Conservation (phyloP, 768 basidiomycete species). For the Russula ochroleuca region DNA sequence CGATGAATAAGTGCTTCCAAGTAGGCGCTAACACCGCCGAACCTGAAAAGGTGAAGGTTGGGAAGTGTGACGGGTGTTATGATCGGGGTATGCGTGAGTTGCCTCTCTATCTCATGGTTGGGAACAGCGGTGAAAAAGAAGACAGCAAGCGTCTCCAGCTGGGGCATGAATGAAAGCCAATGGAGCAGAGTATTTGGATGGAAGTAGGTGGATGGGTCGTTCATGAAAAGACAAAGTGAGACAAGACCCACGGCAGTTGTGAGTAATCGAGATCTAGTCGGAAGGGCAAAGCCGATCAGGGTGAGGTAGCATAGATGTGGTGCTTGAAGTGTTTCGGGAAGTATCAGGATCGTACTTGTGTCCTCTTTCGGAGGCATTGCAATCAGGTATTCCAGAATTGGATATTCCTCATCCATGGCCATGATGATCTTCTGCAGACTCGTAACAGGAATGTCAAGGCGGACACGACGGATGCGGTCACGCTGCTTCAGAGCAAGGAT, state of each 20-base stretch:
- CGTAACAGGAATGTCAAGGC: neutral
- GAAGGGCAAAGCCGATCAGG: too few relatives aligned
- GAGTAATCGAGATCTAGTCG: neutral
- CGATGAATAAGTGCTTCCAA: too few relatives aligned
- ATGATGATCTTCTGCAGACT: neutral
- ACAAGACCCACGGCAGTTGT: neutral
- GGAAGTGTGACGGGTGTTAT: too few relatives aligned
- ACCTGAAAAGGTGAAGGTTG: too few relatives aligned
- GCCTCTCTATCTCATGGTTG: too few relatives aligned
- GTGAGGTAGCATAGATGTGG: too few relatives aligned
- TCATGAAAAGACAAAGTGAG: neutral
- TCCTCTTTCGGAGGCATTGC: neutral
- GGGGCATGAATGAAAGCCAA: neutral
- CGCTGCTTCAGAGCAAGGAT: neutral
- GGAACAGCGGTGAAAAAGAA: too few relatives aligned
- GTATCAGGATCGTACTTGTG: neutral
- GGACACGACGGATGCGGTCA: neutral
- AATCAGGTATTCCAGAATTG: neutral
- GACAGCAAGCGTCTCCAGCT: neutral
- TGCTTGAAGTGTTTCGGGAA: neutral
- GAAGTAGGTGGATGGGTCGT: neutral
- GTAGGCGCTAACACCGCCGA: too few relatives aligned
- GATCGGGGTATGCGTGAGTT: too few relatives aligned
- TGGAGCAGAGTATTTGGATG: neutral
- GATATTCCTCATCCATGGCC: neutral